Base-by-base conservation (phyloP, 2,329 filamentous ascomycete species). In the Talaromyces sp. region DNA sequence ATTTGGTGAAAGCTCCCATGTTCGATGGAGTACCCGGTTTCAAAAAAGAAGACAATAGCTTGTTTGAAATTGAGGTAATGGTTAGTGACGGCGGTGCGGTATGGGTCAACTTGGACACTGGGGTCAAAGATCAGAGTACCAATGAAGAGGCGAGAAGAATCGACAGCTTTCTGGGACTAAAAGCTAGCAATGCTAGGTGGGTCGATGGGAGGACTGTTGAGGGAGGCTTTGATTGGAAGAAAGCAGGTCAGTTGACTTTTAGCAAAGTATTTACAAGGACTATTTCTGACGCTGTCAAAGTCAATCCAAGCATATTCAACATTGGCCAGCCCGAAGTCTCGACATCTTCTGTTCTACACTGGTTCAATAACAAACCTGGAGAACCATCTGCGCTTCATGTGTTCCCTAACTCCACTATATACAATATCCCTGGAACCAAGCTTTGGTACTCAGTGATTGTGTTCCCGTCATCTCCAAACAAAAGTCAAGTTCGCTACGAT, bases 1-100 rank as follows among this genome's bases (percentile, higher is more conserved):
- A 81, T 54, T 75, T 87, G 2, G 80, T 84, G 27, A 87, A 86
- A 68, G 84, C 85, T 1, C 84, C 84, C 0, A 79, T 81, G 2
- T 87, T 85, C 65, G 78, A 85, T 46, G 78, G 81, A 21, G 71
- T 86, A 0, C 73, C 77, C 1, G 82, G 80, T 9, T 87, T 87
- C 65, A 80, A 85, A 64, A 83, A 80, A 70, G 72, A 75, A 11
- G 72, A 82, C 68, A 86, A 87, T 63, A 77, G 80, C 7, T 76
- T 87, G 0, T 80, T 86, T 61, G 68, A 70, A 57, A 67, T 74
- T 24, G 69, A 70, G 29, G 58, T 67, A 0, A 56, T 59, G 50
- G 67, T 65, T 5, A 70, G 62, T 10, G 58, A 61, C 1, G 53
- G 21, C 7, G 59, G 59, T 57, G 27, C 41, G 29, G n/a, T 61